phyloP scores from a whole-genome alignment of 108 stramenopile species.

The Cyclotella cryptica region DNA sequence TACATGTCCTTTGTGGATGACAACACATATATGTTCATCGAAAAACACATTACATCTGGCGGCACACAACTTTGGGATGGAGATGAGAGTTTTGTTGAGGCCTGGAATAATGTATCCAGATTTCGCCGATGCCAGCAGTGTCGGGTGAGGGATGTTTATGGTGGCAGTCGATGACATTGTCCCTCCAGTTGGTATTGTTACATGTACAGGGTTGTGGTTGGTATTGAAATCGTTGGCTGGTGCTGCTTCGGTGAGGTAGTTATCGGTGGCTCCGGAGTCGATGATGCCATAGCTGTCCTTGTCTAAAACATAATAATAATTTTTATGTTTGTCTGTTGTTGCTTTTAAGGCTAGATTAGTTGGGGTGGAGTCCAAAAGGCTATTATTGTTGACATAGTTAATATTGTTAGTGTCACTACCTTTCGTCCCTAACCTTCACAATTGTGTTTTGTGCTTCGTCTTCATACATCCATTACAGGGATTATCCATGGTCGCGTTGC shows the following conservation, averaged over 20 bases:
- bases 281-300: not conserved
- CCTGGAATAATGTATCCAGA: not conserved
- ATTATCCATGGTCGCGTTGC: too few relatives aligned
- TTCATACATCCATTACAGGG: too few relatives aligned
- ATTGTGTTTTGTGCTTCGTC: too few relatives aligned
- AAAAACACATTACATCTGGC: conserved; percentile 4
- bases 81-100: conserved; percentile 9
- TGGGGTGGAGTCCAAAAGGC: too few relatives aligned
- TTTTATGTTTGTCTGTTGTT: not conserved
- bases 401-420: conserved; percentile 2
- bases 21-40: not conserved
- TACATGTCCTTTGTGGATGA: not conserved
- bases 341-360: not conserved
- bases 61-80: not conserved
- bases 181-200: not conserved
- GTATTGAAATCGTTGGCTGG: too few relatives aligned
- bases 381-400: too few relatives aligned
- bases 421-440: conserved; percentile 16
- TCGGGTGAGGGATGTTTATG: not conserved
- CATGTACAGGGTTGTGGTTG: too few relatives aligned
- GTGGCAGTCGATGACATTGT: not conserved
- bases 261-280: conserved; percentile 3
- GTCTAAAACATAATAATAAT: not conserved
- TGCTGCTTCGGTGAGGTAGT: not conserved
- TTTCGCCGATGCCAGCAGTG: not conserved